Conservation (phyloP, 192 early-diverging fungal species). For the Linnemannia hyalina region DNA sequence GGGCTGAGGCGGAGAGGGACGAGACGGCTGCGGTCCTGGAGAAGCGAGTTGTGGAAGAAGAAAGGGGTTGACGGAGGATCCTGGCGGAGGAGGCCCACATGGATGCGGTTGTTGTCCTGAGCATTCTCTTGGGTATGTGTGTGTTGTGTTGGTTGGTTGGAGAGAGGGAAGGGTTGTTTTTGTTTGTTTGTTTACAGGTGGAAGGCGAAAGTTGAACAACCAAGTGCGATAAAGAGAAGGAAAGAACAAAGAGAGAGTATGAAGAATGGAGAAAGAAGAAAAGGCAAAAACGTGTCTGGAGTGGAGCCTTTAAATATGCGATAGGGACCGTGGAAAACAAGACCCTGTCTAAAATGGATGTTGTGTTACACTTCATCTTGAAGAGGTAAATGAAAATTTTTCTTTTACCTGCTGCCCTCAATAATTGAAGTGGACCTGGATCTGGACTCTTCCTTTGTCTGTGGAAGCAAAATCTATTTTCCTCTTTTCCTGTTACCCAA, state of each 20-base stretch:
- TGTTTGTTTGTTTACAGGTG: neutral
- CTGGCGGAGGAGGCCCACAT: conserved; percentile 12
- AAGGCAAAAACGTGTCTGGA: neutral
- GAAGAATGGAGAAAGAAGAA: neutral
- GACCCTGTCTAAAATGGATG: neutral
- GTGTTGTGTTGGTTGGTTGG: neutral
- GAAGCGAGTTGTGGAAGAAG: neutral
- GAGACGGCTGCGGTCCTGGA: conserved; percentile 11
- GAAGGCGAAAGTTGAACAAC: neutral
- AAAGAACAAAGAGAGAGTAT: neutral
- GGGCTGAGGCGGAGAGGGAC: conserved; percentile 2
- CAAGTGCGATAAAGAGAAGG: neutral
- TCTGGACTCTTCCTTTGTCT: neutral
- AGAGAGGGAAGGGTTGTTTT: neutral
- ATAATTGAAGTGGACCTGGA: neutral
- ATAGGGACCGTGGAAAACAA: neutral
- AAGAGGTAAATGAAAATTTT: conserved; percentile 8
- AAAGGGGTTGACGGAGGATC: conserved; percentile 12
- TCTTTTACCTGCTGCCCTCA: neutral
- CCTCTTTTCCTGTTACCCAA: neutral
- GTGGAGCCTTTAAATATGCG: neutral
- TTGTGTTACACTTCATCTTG: neutral
- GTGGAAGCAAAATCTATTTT: conserved; percentile 1
- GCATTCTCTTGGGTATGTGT: conserved; percentile 9
- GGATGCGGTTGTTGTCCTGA: conserved; percentile 16